Base-by-base conservation (phyloP, 192 early-diverging fungal species). In the Borealophlyctis nickersoniae region DNA sequence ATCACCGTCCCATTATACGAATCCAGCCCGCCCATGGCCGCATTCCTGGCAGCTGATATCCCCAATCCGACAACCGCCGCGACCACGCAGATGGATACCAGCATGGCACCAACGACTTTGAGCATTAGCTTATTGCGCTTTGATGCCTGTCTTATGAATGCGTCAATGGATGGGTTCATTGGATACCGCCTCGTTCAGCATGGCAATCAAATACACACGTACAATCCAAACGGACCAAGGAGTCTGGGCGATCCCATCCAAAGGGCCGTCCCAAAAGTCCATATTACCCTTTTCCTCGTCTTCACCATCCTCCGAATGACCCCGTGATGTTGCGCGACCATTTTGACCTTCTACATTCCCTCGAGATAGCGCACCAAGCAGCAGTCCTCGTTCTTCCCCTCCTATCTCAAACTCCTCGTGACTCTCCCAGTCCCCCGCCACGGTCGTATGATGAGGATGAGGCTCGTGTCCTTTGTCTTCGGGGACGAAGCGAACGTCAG, bases 1-100 rank as follows among this genome's bases (percentile, higher is more conserved):
- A 97, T 82, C 0, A 92, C 75, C 39, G 39, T 45, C 19, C n/a
- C n/a, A n/a, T 45, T 45, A 7, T 45, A 7, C 39, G 9, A 45
- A 45, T 45, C 39, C 7, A 45, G 19, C 19, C 9, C 39, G n/a
- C 39, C 19, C 39, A 45, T 45, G 9, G 39, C 19, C 39, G 7
- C 39, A 7, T 45, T 45, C 9, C n/a, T n/a, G 39, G 19, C 39
- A 7, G 19, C 9, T 19, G 39, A 45, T 45, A 19, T 45, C 9
- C 39, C 7, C 39, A 45, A 19, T 19, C 39, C 39, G 19, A 45
- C 19, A 13, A 45, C 19, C 19, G 39, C 19, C 39, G 9, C 39
- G 39, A 45, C 39, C 19, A 45, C 19, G 39, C 39, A 45, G 19
- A 45, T 45, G 9, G 39, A 7, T 7, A 45, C 7, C 39, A 19